phyloP scores from a whole-genome alignment of 768 basidiomycete species.

The Pisolithus tinctorius region DNA sequence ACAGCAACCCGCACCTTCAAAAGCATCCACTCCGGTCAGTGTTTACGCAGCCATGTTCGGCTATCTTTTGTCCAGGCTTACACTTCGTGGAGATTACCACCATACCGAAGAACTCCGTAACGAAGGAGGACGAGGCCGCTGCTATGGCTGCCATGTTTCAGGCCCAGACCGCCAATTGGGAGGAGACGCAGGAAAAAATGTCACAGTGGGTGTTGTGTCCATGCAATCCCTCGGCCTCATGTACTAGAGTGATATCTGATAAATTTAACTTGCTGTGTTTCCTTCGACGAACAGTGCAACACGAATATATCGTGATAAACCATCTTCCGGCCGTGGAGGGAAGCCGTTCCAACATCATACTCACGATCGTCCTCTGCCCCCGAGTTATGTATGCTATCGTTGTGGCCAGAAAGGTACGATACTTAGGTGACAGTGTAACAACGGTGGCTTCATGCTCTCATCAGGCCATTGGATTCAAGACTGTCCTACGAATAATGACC shows the following conservation, averaged over 20 bases:
- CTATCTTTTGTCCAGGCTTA: conserved; percentile 17
- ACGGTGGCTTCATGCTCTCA: conserved; percentile 6
- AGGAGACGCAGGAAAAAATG: conserved; percentile 99
- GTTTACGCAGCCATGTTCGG: conserved; percentile 15
- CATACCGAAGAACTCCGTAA: conserved; percentile 36
- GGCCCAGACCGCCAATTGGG: conserved; percentile 91
- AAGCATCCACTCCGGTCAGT: conserved; percentile 25
- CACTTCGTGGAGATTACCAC: conserved; percentile 28
- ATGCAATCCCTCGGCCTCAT: conserved; percentile 45
- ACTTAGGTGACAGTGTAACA: neutral
- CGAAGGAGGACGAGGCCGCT: conserved; percentile 80
- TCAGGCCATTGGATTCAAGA: conserved; percentile 99
- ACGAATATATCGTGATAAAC: conserved; percentile 59
- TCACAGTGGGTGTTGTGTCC: conserved; percentile 85
- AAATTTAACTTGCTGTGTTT: conserved; percentile 44
- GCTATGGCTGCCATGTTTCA: conserved; percentile 98
- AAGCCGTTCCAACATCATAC: conserved; percentile 48
- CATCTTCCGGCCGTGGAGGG: conserved; percentile 54
- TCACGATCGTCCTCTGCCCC: conserved; percentile 75
- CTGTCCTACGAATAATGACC: conserved; percentile 95
- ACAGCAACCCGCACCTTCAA: conserved; percentile 12
- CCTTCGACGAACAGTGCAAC: conserved; percentile 46
- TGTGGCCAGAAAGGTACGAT: conserved; percentile 92
- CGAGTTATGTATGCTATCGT: conserved; percentile 97
- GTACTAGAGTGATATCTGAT: conserved; percentile 73